A percentile compares a stretch with the other conserved stretches of the same genome.
Evolutionary conservation across 2,329 filamentous ascomycete genomes (phyloP).

Genomic region (Zelopaecilomyces penicillatus): DNA sequence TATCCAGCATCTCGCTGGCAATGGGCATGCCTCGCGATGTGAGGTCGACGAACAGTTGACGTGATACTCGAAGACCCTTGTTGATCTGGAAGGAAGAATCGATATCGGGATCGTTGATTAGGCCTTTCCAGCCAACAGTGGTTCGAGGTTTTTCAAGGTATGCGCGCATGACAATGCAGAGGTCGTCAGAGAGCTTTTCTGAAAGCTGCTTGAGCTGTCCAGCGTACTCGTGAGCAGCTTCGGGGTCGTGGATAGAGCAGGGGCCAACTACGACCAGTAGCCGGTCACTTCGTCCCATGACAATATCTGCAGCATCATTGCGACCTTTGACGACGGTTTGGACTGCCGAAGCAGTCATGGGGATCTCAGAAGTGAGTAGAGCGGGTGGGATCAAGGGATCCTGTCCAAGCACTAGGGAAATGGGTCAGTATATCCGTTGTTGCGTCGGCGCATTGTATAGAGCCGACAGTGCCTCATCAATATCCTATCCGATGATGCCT

Average conservation of each 20-base stretch:
- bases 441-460: background rate
- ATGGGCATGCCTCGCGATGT: constrained; percentile 86
- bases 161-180: constrained; percentile 93
- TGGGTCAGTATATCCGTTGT: constrained; percentile 12
- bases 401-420: constrained; percentile 72
- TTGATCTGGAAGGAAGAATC: constrained; percentile 98
- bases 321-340: constrained; percentile 65
- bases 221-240: constrained; percentile 81
- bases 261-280: constrained; percentile 92
- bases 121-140: constrained; percentile 96
- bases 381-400: constrained; percentile 87
- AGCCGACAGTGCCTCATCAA: too few relatives aligned
- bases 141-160: constrained; percentile 99
- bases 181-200: constrained; percentile 70
- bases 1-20: constrained; percentile 96
- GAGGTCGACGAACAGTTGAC: constrained; percentile 87
- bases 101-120: constrained; percentile 98
- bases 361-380: constrained; percentile 79
- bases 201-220: constrained; percentile 66
- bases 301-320: constrained; percentile 61
- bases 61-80: constrained; percentile 88
- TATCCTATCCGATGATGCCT: too few relatives aligned
- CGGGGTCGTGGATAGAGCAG: constrained; percentile 95
- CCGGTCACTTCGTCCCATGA: constrained; percentile 73
- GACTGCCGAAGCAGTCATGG: constrained; percentile 54